A percentile compares a stretch with the other conserved stretches of the same genome.
Conservation (phyloP, 495 filamentous ascomycete species). For the Tuber brumale region DNA sequence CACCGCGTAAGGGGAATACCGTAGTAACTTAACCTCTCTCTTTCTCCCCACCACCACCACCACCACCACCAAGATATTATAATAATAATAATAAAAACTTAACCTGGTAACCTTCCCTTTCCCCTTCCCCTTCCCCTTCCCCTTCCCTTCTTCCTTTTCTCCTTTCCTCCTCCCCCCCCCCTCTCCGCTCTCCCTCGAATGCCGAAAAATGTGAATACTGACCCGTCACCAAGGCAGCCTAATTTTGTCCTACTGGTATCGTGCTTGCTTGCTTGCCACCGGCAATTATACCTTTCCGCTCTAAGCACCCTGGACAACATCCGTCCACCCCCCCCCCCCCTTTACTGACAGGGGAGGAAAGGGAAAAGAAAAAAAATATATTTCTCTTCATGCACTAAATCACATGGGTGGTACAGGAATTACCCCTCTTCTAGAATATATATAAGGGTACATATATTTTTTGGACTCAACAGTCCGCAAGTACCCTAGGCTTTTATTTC, state of each 20-base stretch:
- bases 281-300: not conserved
- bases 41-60: not conserved
- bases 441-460: not conserved
- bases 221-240: not conserved
- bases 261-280: not conserved
- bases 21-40: no score
- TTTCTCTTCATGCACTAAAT: not conserved
- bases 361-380: not conserved
- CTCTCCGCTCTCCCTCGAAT: not conserved
- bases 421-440: not conserved
- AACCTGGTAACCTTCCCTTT: not conserved
- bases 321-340: no score
- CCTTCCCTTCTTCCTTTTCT: no score
- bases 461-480: not conserved
- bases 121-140: not conserved
- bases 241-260: not conserved
- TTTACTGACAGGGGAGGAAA: not conserved
- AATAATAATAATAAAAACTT: no score
- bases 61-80: no score
- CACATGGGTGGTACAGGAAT: not conserved
- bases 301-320: not conserved
- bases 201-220: not conserved
- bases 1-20: not conserved
- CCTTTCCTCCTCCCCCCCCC: no score
- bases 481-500: not conserved